Conservation (phyloP, 768 basidiomycete genomes). For the Boletus bicolor region DNA sequence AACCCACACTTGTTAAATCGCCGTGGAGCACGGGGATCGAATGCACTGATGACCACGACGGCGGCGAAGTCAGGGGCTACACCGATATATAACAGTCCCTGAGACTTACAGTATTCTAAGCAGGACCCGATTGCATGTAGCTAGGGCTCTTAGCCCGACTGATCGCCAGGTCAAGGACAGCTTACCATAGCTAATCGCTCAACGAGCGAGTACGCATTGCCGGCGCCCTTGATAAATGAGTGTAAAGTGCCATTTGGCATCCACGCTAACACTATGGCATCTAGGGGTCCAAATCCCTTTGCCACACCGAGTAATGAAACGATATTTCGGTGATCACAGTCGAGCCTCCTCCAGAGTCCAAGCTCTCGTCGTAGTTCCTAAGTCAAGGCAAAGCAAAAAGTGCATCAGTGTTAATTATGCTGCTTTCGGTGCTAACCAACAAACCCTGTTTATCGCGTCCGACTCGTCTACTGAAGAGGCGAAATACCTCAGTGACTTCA, state of each 20-base stretch:
- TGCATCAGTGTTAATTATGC: not conserved
- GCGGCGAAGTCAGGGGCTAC: not conserved
- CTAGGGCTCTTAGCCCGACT: not conserved
- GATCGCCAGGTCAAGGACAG: not conserved
- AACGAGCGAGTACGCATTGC: not conserved
- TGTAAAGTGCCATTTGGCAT: conserved; percentile 17
- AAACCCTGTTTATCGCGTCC: not conserved
- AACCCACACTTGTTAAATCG: conserved; percentile 26
- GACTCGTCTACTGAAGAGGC: conserved; percentile 2
- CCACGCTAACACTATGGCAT: conserved; percentile 18
- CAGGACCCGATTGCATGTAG: conserved; percentile 2
- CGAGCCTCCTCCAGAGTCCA: conserved; percentile 22
- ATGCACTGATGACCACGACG: not conserved
- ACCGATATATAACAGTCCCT: not conserved
- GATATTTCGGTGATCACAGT: conserved; percentile 14
- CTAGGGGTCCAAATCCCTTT: conserved; percentile 19
- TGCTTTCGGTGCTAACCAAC: not conserved
- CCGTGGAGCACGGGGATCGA: conserved; percentile 15
- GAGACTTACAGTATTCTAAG: conserved; percentile 6
- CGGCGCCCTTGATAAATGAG: conserved; percentile 9
- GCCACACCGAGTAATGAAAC: conserved; percentile 23
- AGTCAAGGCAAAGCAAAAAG: not conserved
- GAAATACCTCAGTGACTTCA: not conserved
- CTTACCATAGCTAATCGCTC: not conserved
- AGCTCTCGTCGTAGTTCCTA: conserved; percentile 20